Percentiles rank a stretch among this genome's conserved stretches.
phyloP scores from a whole-genome alignment of 331 rosid species.

The Malus hybrid region DNA sequence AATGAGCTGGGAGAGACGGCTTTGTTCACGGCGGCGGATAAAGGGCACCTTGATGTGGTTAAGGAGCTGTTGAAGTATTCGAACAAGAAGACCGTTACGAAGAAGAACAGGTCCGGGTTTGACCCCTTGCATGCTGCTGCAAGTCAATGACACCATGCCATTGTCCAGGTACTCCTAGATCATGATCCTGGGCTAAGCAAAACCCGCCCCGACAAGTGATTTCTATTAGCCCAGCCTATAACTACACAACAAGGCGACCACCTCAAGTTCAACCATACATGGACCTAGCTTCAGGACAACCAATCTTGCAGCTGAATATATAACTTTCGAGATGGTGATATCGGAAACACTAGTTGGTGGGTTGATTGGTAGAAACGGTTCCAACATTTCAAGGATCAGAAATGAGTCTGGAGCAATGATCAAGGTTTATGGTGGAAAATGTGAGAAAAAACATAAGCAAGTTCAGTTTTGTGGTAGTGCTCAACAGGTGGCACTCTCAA shows the following conservation, averaged over 20 bases:
- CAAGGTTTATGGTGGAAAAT: slow-evolving; percentile 97
- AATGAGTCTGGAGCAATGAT: slow-evolving; percentile 87
- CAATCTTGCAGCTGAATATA: slow-evolving; percentile 99
- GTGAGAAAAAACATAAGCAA: slow-evolving; percentile 78
- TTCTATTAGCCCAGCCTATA: slow-evolving; percentile 82
- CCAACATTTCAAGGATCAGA: slow-evolving; percentile 90
- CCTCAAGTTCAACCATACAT: slow-evolving; percentile 45
- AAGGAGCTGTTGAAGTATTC: slow-evolving; percentile 76
- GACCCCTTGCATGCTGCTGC: slow-evolving; percentile 94
- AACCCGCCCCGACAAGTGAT: slow-evolving; percentile 88
- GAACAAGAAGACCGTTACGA: slow-evolving; percentile 40
- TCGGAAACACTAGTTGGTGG: slow-evolving; percentile 96
- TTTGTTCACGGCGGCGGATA: slow-evolving; percentile 42
- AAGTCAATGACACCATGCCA: slow-evolving; percentile 75
- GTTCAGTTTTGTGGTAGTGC: slow-evolving; percentile 83
- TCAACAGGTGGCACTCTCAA: slow-evolving; percentile 92
- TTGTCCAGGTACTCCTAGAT: slow-evolving; percentile 74
- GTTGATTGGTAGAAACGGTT: slow-evolving; percentile 75
- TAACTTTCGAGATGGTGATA: slow-evolving; percentile 89
- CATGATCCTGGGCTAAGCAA: slow-evolving; percentile 65
- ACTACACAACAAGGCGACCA: slow-evolving; percentile 56
- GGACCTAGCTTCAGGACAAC: slow-evolving; percentile 93
- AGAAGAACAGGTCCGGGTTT: slow-evolving; percentile 59
- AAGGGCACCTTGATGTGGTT: slow-evolving; percentile 74
- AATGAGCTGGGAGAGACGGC: slow-evolving; percentile 65